These are phyloP conservation scores for Babjeviella inositovora DNA, from an alignment of 805 yeast genomes.

Conservation along the genomic window DNA sequence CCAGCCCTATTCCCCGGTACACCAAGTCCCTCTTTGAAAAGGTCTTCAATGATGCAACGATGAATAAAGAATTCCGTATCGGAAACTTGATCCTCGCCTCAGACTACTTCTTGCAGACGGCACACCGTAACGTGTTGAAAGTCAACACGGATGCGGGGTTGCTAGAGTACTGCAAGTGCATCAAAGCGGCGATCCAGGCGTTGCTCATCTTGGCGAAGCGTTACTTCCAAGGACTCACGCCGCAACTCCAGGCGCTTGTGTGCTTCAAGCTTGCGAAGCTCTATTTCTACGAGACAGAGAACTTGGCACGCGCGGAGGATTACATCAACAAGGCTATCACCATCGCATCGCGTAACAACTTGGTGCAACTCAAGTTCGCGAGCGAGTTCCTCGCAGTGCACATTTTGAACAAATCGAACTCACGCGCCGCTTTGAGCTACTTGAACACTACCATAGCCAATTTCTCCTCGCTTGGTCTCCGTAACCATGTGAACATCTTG, in stretches of 20 bases:
- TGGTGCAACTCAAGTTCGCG: constrained; percentile 8
- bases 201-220: constrained; percentile 13
- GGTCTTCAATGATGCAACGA: constrained; percentile 1
- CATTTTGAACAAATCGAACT: constrained; percentile 12
- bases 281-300: constrained; percentile 22
- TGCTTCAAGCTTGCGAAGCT: constrained; percentile 18
- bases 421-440: constrained; percentile 12
- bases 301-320: constrained; percentile 20
- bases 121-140: constrained; percentile 7
- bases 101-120: constrained; percentile 8
- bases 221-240: constrained; percentile 12
- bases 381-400: constrained; percentile 18
- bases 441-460: constrained; percentile 9
- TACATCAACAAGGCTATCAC: constrained; percentile 14
- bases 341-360: constrained; percentile 11
- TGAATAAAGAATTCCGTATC: constrained; percentile 3
- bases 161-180: constrained; percentile 10
- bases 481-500: constrained; percentile 11
- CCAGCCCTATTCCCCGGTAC: constrained; percentile 1
- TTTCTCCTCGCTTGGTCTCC: constrained; percentile 5
- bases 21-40: constrained; percentile 1
- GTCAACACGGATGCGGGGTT: constrained; percentile 7
- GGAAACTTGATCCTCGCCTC: constrained; percentile 6
- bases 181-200: constrained; percentile 18
- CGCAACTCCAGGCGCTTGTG: constrained; percentile 13